Percentiles rank a stretch among this genome's conserved stretches.
phyloP scores from a whole-genome alignment of 176 grass and related monocot genomes.

The Avena sativa region DNA sequence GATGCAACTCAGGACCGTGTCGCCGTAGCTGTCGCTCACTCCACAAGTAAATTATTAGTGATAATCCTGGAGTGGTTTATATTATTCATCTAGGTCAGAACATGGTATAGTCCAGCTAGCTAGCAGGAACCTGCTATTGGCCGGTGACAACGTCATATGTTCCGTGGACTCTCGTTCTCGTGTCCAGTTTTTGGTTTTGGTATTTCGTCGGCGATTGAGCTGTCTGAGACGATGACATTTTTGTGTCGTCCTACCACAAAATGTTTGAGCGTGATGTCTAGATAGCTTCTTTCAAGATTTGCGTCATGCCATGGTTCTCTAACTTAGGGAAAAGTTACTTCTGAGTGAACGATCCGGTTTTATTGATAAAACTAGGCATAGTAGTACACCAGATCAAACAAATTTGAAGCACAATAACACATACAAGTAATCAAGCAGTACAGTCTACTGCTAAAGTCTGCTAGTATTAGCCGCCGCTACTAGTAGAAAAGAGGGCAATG shows the following conservation, averaged over 20 bases:
- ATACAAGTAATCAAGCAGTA: too few species aligned
- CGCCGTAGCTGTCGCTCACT: background rate
- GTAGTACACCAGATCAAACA: too few species aligned
- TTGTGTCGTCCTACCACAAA: background rate
- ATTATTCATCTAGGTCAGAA: background rate
- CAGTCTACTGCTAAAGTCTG: too few species aligned
- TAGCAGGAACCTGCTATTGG: background rate
- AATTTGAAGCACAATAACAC: too few species aligned
- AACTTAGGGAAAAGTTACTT: too few species aligned
- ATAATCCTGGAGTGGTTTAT: background rate
- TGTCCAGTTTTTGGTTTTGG: slow-evolving; percentile 18
- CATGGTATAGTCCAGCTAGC: background rate
- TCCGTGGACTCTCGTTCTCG: background rate
- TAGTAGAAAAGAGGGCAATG: too few species aligned
- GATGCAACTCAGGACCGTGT: background rate
- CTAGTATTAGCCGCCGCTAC: too few species aligned
- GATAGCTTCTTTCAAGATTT: too few species aligned
- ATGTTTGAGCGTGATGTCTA: background rate
- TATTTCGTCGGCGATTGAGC: background rate
- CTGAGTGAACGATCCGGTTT: too few species aligned
- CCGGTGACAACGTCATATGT: background rate
- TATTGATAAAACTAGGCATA: too few species aligned
- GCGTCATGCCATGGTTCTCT: too few species aligned
- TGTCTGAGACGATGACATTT: background rate
- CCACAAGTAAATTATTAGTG: background rate